Evolutionary conservation across 169 alveolate species (phyloP).

Genomic region (Theileria parva): DNA sequence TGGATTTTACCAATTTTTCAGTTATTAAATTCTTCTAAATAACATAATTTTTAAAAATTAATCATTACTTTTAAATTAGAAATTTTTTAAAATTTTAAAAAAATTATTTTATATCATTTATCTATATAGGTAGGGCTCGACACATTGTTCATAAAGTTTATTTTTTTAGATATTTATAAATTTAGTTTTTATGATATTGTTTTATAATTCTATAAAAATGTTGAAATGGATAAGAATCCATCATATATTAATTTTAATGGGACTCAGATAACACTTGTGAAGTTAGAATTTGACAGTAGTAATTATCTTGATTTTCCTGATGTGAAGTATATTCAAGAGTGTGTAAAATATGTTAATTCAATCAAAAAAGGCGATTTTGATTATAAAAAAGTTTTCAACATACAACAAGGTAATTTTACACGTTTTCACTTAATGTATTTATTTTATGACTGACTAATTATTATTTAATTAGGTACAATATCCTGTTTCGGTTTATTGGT

Average conservation of each 20-base stretch:
- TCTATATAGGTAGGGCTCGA: background rate
- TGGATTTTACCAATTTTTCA: background rate
- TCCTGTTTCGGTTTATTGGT: slow-evolving; percentile 28
- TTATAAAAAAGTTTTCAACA: background rate
- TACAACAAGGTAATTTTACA: slow-evolving; percentile 4
- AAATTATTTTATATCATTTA: background rate
- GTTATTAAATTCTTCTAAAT: background rate
- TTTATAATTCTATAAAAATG: background rate
- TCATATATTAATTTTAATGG: background rate
- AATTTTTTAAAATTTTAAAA: too few species aligned
- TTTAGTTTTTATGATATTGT: background rate
- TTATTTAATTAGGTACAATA: slow-evolving; percentile 11
- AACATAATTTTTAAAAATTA: background rate
- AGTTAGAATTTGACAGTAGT: background rate
- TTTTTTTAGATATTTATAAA: too few species aligned
- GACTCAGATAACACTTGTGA: slow-evolving; percentile 2
- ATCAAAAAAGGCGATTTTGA: background rate
- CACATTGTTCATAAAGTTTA: too few species aligned
- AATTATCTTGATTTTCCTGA: background rate
- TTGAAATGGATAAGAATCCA: slow-evolving; percentile 1
- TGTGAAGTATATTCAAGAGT: background rate
- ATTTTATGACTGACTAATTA: background rate
- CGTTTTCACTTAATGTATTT: too few species aligned
- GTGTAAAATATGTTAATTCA: background rate
- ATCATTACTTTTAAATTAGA: too few species aligned